These are phyloP conservation scores for Fusarium albidum DNA, from an alignment of 2,329 filamentous ascomycete genomes.

Conservation along the genomic window DNA sequence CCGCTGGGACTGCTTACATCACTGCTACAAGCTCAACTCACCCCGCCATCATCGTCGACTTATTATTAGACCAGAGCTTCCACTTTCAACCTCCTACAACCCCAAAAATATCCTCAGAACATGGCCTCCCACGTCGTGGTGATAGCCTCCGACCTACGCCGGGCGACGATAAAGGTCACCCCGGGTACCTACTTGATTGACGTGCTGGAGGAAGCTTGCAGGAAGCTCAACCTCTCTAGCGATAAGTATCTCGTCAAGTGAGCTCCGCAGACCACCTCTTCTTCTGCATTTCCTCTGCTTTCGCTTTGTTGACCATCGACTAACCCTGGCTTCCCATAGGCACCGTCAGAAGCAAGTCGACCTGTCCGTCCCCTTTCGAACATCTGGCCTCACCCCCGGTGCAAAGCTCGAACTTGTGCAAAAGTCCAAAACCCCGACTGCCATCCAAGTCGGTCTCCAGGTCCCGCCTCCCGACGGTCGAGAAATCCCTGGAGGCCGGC, in stretches of 20 bases:
- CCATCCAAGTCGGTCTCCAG: conserved; percentile 89
- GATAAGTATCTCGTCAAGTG: conserved; percentile 86
- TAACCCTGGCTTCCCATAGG: conserved; percentile 50
- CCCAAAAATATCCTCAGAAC: conserved; percentile 32
- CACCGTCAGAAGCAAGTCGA: conserved; percentile 87
- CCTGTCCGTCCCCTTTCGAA: conserved; percentile 82
- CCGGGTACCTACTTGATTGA: conserved; percentile 85
- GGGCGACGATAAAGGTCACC: conserved; percentile 82
- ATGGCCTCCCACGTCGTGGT: conserved; percentile 94
- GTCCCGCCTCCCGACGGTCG: conserved; percentile 76
- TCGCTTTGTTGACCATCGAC: background rate
- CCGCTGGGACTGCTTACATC: conserved; percentile 31
- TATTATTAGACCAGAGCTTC: background rate
- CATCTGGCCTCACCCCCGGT: conserved; percentile 82
- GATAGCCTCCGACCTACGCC: conserved; percentile 79
- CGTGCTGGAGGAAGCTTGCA: conserved; percentile 86
- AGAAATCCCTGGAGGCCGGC: conserved; percentile 68
- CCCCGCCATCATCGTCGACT: conserved; percentile 14
- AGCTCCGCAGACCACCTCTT: conserved; percentile 30
- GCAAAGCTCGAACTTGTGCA: conserved; percentile 93
- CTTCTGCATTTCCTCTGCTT: background rate
- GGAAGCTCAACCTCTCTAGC: conserved; percentile 76
- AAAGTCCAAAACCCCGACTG: conserved; percentile 83
- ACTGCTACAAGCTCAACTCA: conserved; percentile 25
- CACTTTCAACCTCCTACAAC: conserved; percentile 1